Percentiles rank a stretch among this genome's conserved stretches.
These are phyloP conservation scores for Chaetomiaceae sp. DNA, from an alignment of 2,329 filamentous ascomycete species.

Conservation along the genomic window DNA sequence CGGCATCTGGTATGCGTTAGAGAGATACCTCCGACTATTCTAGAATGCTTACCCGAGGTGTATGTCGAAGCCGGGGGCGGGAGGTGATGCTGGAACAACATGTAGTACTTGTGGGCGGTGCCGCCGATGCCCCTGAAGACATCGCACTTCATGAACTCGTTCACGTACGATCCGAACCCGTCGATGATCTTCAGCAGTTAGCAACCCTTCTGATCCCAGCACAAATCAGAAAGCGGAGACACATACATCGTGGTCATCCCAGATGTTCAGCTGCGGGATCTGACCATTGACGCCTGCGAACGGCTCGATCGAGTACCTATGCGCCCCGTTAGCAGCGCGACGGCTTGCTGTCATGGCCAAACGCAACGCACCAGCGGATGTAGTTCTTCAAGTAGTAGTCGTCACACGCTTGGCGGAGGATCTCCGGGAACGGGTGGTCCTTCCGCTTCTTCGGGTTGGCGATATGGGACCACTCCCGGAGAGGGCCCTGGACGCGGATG, in stretches of 20 bases:
- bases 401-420: slow-evolving; percentile 78
- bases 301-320: slow-evolving; percentile 66
- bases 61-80: slow-evolving; percentile 81
- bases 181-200: slow-evolving; percentile 67
- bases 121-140: slow-evolving; percentile 88
- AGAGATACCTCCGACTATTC: too few relatives aligned
- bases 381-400: slow-evolving; percentile 91
- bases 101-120: slow-evolving; percentile 94
- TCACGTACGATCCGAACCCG: slow-evolving; percentile 89
- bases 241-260: slow-evolving; percentile 86
- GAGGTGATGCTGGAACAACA: slow-evolving; percentile 94
- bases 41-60: slow-evolving; percentile 66
- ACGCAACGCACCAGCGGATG: slow-evolving; percentile 53
- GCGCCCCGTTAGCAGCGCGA: too few relatives aligned
- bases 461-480: slow-evolving; percentile 78
- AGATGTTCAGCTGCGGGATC: slow-evolving; percentile 94
- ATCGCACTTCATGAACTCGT: slow-evolving; percentile 83
- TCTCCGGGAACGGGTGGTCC: slow-evolving; percentile 69
- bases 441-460: slow-evolving; percentile 78
- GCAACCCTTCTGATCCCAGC: not conserved
- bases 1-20: slow-evolving; percentile 18
- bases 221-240: too few relatives aligned
- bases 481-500: slow-evolving; percentile 76
- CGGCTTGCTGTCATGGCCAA: not conserved
- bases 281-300: slow-evolving; percentile 84